phyloP scores from a whole-genome alignment of 2,329 filamentous ascomycete genomes.

The Diplodia scrobiculata region DNA sequence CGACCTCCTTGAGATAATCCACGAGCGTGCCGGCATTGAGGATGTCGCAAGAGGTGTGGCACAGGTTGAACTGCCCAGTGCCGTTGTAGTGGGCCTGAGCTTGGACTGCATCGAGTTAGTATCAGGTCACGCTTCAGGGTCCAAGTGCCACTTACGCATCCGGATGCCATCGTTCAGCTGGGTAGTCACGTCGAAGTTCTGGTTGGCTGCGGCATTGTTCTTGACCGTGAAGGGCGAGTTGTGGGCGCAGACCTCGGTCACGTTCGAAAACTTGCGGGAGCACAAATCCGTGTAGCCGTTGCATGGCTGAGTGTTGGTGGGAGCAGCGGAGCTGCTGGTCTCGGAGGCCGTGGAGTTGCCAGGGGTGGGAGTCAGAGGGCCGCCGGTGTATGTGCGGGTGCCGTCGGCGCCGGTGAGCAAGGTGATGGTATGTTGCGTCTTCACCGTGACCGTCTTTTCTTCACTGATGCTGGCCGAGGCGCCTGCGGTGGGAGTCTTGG shows the following conservation, averaged over 20 bases:
- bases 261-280: constrained; percentile 45
- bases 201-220: constrained; percentile 44
- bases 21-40: constrained; percentile 79
- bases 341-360: constrained; percentile 31
- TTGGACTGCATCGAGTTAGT: constrained; percentile 53
- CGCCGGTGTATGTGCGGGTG: constrained; percentile 22
- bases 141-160: constrained; percentile 35
- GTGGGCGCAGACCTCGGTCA: constrained; percentile 48
- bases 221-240: constrained; percentile 44
- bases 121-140: background rate
- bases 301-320: constrained; percentile 48
- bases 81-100: constrained; percentile 62
- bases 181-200: constrained; percentile 42
- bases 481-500: constrained; percentile 12
- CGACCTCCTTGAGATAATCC: constrained; percentile 69
- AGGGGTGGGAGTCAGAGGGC: constrained; percentile 11
- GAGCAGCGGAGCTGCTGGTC: constrained; percentile 37
- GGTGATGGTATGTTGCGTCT: constrained; percentile 20
- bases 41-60: constrained; percentile 80
- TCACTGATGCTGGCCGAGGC: constrained; percentile 2
- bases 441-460: constrained; percentile 21
- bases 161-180: constrained; percentile 48
- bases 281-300: constrained; percentile 48
- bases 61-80: constrained; percentile 66
- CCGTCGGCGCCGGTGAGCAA: constrained; percentile 23